Evolutionary conservation across 2,329 filamentous ascomycete genomes (phyloP).

Genomic region (Aspergillus cejpii): DNA sequence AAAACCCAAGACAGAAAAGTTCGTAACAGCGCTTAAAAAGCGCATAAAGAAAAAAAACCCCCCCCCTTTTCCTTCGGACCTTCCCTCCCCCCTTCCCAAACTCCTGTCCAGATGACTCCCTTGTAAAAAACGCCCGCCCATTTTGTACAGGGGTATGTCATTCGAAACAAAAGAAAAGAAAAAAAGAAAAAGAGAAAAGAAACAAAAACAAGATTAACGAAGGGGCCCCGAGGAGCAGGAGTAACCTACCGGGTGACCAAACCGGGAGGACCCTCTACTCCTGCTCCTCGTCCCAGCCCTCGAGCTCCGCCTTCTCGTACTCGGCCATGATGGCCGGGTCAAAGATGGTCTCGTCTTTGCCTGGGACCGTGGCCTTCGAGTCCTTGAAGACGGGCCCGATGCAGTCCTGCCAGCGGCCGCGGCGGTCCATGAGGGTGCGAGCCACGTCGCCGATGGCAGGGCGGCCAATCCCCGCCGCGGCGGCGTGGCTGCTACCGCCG

Average conservation of each 20-base stretch:
- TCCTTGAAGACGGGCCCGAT: constrained; percentile 88
- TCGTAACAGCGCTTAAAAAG: neutral
- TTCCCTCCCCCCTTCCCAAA: neutral
- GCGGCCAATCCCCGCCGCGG: constrained; percentile 41
- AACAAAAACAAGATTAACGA: constrained; percentile 4
- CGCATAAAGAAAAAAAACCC: neutral
- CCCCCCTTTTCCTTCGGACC: too few relatives aligned
- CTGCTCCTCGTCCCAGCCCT: constrained; percentile 73
- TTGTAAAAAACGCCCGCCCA: neutral
- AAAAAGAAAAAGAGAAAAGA: constrained; percentile 2
- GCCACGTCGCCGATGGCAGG: constrained; percentile 78
- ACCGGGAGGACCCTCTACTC: constrained; percentile 44
- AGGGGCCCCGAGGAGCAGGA: constrained; percentile 1
- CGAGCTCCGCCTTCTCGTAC: constrained; percentile 67
- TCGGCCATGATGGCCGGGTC: constrained; percentile 64
- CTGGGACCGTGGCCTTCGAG: constrained; percentile 68
- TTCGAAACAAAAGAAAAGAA: constrained; percentile 1
- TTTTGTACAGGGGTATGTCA: constrained; percentile 1
- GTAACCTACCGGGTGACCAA: neutral
- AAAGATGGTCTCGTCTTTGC: constrained; percentile 65
- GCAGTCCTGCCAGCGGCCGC: constrained; percentile 80
- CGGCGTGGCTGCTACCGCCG: constrained; percentile 60
- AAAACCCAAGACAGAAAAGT: too few relatives aligned
- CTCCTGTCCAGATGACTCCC: neutral
- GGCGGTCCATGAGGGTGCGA: constrained; percentile 83